Conservation (phyloP, 1,284 basidiomycete genomes). For the Somion occarium region DNA sequence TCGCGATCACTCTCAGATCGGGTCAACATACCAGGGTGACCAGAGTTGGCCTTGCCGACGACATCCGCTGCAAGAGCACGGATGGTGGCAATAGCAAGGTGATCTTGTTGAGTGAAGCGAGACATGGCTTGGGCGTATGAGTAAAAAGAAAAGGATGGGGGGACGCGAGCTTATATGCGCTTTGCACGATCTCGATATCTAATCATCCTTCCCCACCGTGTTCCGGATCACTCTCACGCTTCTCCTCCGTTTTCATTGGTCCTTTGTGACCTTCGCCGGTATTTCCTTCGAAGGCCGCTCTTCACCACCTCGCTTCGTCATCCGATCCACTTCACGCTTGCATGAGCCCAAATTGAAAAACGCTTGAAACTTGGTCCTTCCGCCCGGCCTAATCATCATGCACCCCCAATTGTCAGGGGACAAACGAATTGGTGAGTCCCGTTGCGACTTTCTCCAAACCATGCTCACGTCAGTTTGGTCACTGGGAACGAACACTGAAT, state of each 20-base stretch:
- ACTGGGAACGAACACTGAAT: constrained; percentile 14
- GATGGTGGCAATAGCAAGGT: constrained; percentile 61
- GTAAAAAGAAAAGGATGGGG: constrained; percentile 15
- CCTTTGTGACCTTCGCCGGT: no score
- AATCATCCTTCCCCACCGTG: constrained; percentile 8
- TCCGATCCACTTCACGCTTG: no score
- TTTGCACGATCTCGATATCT: neutral
- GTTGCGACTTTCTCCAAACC: constrained; percentile 5
- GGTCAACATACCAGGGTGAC: constrained; percentile 69
- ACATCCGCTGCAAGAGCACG: constrained; percentile 70
- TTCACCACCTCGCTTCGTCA: no score
- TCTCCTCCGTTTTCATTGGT: neutral
- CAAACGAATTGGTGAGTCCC: constrained; percentile 52
- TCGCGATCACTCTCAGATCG: neutral
- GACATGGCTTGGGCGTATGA: constrained; percentile 34
- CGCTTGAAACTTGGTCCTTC: neutral
- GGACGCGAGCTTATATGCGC: constrained; percentile 20
- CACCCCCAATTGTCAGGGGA: constrained; percentile 66
- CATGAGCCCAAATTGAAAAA: no score
- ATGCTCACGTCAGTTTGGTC: constrained; percentile 12
- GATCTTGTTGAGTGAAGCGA: constrained; percentile 45
- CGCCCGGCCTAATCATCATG: constrained; percentile 35
- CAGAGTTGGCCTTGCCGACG: constrained; percentile 84
- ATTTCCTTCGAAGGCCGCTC: no score
- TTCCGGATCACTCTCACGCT: neutral